Evolutionary conservation across 352 stramenopile species (phyloP).

Genomic region (Phytophthora sansomeana): DNA sequence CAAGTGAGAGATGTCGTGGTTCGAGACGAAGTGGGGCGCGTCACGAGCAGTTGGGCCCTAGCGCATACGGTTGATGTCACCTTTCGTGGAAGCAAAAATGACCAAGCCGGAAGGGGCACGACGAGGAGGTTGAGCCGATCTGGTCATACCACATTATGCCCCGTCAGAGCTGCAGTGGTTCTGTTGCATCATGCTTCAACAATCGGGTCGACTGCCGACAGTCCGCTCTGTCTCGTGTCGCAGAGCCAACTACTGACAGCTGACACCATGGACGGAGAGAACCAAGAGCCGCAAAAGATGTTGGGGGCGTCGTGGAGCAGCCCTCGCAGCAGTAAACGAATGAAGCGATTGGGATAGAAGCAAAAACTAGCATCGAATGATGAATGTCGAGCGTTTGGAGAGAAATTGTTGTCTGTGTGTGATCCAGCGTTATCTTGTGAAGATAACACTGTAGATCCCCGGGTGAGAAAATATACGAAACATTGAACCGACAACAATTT

Average conservation of each 20-base stretch:
- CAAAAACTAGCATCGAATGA: constrained; percentile 1
- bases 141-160: too few relatives aligned
- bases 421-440: too few relatives aligned
- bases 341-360: constrained; percentile 27
- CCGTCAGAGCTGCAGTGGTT: too few relatives aligned
- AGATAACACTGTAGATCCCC: too few relatives aligned
- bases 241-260: too few relatives aligned
- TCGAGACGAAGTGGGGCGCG: neutral
- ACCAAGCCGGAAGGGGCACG: neutral
- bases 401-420: neutral
- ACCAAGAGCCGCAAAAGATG: constrained; percentile 42
- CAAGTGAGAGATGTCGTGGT: neutral
- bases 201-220: too few relatives aligned
- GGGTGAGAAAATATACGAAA: too few relatives aligned
- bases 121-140: too few relatives aligned
- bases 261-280: too few relatives aligned
- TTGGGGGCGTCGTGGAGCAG: constrained; percentile 20
- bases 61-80: neutral
- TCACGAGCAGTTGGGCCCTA: neutral
- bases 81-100: neutral
- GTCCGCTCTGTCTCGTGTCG: too few relatives aligned
- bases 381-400: constrained; percentile 1
- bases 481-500: neutral
- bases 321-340: constrained; percentile 28
- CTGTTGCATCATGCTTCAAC: too few relatives aligned